Conservation (phyloP, 2,329 filamentous ascomycete genomes). For the Huntiella omanensis region DNA sequence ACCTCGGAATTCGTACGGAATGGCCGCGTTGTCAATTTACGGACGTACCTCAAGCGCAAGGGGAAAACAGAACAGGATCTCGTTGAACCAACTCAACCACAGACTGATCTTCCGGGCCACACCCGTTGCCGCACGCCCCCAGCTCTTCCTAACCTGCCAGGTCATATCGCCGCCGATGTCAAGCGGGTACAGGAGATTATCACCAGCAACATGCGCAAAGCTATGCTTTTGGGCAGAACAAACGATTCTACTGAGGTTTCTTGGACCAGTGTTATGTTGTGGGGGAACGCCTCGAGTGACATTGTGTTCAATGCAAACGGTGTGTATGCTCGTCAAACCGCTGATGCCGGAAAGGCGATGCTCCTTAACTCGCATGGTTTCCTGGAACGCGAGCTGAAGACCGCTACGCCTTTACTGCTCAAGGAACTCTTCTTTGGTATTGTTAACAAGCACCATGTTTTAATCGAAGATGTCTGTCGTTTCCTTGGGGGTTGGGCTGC, state of each 20-base stretch:
- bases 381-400: conserved; percentile 24
- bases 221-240: conserved; percentile 24
- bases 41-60: conserved; percentile 33
- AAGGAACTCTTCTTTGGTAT: conserved; percentile 25
- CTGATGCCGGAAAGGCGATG: conserved; percentile 22
- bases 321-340: conserved; percentile 23
- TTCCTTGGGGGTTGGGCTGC: conserved; percentile 26
- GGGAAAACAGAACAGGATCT: conserved; percentile 34
- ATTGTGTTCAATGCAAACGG: conserved; percentile 26
- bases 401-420: conserved; percentile 25
- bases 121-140: conserved; percentile 27
- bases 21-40: conserved; percentile 31
- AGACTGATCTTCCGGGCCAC: conserved; percentile 24
- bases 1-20: conserved; percentile 34
- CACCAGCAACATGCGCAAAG: conserved; percentile 25
- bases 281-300: conserved; percentile 26
- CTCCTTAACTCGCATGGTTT: conserved; percentile 26
- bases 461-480: conserved; percentile 28
- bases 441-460: conserved; percentile 24
- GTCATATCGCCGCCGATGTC: conserved; percentile 24
- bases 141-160: conserved; percentile 22
- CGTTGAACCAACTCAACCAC: conserved; percentile 24
- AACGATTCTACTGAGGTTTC: conserved; percentile 20
- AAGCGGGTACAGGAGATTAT: conserved; percentile 26
- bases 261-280: conserved; percentile 25